These are phyloP conservation scores for Auriculariales sp. DNA, from an alignment of 768 basidiomycete species.

Conservation along the genomic window DNA sequence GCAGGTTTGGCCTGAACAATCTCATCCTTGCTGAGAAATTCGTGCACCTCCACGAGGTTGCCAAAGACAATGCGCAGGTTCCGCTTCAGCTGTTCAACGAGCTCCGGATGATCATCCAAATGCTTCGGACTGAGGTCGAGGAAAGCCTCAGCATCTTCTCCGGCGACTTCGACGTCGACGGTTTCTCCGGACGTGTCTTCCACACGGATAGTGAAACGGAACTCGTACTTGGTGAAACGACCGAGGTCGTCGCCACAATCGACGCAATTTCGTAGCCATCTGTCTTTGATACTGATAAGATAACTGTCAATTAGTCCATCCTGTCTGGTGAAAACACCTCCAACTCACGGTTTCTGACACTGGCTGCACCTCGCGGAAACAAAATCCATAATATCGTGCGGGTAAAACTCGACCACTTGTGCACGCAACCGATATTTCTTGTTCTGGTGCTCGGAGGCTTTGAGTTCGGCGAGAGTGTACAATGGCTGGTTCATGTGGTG, in stretches of 20 bases:
- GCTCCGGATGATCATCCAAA: conserved; percentile 24
- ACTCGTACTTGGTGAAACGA: conserved; percentile 33
- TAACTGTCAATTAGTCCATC: neutral
- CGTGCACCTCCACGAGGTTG: conserved; percentile 28
- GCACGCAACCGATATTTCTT: neutral
- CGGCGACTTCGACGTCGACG: conserved; percentile 33
- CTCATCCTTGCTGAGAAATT: conserved; percentile 5
- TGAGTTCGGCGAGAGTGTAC: neutral
- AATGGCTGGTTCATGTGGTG: neutral
- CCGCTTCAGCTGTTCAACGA: conserved; percentile 22
- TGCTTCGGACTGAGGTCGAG: conserved; percentile 18
- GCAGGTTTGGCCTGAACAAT: neutral
- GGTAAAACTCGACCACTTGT: conserved; percentile 35
- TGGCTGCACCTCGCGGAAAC: conserved; percentile 34
- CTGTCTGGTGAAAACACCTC: no score
- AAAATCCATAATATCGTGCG: conserved; percentile 32
- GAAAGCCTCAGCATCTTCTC: conserved; percentile 21
- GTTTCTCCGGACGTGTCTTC: conserved; percentile 31
- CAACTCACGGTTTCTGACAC: conserved; percentile 35
- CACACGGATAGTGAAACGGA: conserved; percentile 33
- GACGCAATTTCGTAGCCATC: conserved; percentile 28
- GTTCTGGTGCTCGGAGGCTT: neutral
- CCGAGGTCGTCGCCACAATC: conserved; percentile 39
- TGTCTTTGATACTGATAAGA: conserved; percentile 22
- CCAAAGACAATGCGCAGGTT: conserved; percentile 34